phyloP scores from a whole-genome alignment of 352 stramenopile species.

The Thalassiosira ordinaria region DNA sequence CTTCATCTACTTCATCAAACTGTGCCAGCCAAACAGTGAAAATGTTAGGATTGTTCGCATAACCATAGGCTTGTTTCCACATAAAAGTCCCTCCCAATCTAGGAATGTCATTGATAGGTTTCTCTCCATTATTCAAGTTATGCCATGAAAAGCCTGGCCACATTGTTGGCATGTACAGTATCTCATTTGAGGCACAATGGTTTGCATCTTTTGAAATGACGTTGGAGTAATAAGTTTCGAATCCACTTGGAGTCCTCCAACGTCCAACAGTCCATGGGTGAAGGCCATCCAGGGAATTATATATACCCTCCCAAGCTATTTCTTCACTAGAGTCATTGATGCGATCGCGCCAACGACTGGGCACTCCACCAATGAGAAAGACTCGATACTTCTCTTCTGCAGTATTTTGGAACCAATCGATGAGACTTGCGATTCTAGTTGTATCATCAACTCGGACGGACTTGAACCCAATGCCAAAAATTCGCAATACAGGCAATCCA shows the following conservation, averaged over 20 bases:
- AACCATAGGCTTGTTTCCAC: constrained; percentile 33
- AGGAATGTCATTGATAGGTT: constrained; percentile 43
- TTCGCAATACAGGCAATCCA: constrained; percentile 51
- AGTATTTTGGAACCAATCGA: constrained; percentile 55
- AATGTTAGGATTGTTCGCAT: constrained; percentile 24
- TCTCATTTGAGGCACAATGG: constrained; percentile 19
- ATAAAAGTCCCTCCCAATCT: constrained; percentile 43
- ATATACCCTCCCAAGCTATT: constrained; percentile 42
- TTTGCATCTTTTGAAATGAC: constrained; percentile 24
- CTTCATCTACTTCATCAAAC: constrained; percentile 60
- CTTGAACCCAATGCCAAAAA: constrained; percentile 64
- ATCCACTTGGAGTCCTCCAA: constrained; percentile 12
- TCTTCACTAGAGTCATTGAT: constrained; percentile 32
- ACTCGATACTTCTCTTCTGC: constrained; percentile 51
- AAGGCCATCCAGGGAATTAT: constrained; percentile 55
- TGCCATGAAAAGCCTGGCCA: constrained; percentile 53
- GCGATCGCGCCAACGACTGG: constrained; percentile 35
- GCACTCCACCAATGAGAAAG: constrained; percentile 60
- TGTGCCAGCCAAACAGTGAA: constrained; percentile 23
- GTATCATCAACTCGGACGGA: constrained; percentile 15
- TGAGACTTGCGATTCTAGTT: constrained; percentile 28
- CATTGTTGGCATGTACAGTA: constrained; percentile 54
- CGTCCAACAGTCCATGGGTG: constrained; percentile 61
- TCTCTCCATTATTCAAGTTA: constrained; percentile 42
- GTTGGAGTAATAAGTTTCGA: constrained; percentile 35